Evolutionary conservation across 345 rosid species (phyloP).

Genomic region (Pugionium dolabratum): DNA sequence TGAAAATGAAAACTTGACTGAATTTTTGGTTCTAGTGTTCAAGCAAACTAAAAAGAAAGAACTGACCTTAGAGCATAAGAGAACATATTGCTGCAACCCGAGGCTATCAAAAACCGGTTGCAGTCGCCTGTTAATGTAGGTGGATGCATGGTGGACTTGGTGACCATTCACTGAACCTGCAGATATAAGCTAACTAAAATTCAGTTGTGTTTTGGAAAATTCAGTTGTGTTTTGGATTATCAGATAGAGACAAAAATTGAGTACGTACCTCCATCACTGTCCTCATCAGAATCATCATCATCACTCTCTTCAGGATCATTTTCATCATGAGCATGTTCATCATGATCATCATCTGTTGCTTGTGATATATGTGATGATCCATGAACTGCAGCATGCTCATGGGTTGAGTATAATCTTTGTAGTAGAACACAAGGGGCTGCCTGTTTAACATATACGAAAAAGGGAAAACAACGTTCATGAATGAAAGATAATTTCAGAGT

Average conservation of each 20-base stretch:
- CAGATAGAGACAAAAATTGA: conserved; percentile 1
- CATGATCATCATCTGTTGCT: conserved; percentile 49
- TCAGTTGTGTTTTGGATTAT: conserved; percentile 3
- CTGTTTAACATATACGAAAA: conserved; percentile 41
- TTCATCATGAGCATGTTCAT: conserved; percentile 43
- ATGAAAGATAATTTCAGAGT: not conserved
- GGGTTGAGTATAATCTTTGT: conserved; percentile 43
- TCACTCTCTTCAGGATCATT: conserved; percentile 29
- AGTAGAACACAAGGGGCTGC: conserved; percentile 77
- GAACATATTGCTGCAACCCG: conserved; percentile 80
- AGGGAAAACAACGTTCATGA: not conserved
- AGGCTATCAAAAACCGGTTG: conserved; percentile 70
- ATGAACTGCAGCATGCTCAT: conserved; percentile 15
- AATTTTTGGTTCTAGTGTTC: not conserved
- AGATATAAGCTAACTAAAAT: not conserved
- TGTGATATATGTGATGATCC: conserved; percentile 48
- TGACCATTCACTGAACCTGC: conserved; percentile 39
- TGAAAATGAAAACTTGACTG: conserved; percentile 1
- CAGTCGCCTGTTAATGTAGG: conserved; percentile 34
- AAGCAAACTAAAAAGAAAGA: conserved; percentile 13
- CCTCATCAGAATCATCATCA: conserved; percentile 36
- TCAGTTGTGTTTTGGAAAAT: conserved; percentile 6
- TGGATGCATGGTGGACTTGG: conserved; percentile 34
- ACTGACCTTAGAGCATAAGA: conserved; percentile 80
- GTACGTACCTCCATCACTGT: conserved; percentile 16